These are phyloP conservation scores for Macroventuria anomochaeta DNA, from an alignment of 2,329 filamentous ascomycete species.

Conservation along the genomic window DNA sequence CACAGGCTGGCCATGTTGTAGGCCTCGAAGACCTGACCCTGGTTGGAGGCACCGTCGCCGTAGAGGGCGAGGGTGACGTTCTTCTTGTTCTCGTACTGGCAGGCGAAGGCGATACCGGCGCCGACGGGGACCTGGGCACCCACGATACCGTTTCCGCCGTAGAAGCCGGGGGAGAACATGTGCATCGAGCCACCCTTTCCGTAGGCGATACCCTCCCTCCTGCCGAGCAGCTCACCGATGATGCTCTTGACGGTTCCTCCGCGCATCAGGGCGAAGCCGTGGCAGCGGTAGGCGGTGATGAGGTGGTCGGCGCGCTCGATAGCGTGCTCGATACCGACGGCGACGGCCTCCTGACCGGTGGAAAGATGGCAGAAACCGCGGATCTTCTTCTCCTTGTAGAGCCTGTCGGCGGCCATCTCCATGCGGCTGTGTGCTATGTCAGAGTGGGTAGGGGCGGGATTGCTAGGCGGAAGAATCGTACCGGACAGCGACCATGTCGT, in stretches of 20 bases:
- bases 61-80: slow-evolving; percentile 90
- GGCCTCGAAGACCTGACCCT: slow-evolving; percentile 98
- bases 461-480: slow-evolving; percentile 57
- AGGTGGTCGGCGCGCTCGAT: slow-evolving; percentile 90
- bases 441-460: slow-evolving; percentile 12
- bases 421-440: slow-evolving; percentile 72
- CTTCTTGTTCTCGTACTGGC: slow-evolving; percentile 89
- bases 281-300: slow-evolving; percentile 98
- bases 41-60: slow-evolving; percentile 97
- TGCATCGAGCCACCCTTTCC: slow-evolving; percentile 99
- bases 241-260: slow-evolving; percentile 89
- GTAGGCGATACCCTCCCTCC: slow-evolving; percentile 95
- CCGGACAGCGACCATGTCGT: slow-evolving; percentile 94
- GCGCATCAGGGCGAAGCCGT: slow-evolving; percentile 97
- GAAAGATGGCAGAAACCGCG: slow-evolving; percentile 99
- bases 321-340: slow-evolving; percentile 94
- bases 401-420: slow-evolving; percentile 98
- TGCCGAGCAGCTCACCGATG: slow-evolving; percentile 93
- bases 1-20: slow-evolving; percentile 99
- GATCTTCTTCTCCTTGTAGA: slow-evolving; percentile 99
- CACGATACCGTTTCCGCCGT: slow-evolving; percentile 98
- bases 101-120: slow-evolving; percentile 93
- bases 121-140: slow-evolving; percentile 98
- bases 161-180: slow-evolving; percentile 99
- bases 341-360: slow-evolving; percentile 96